Conservation (phyloP, 257 asterid genomes). For the Petunia axillaris region DNA sequence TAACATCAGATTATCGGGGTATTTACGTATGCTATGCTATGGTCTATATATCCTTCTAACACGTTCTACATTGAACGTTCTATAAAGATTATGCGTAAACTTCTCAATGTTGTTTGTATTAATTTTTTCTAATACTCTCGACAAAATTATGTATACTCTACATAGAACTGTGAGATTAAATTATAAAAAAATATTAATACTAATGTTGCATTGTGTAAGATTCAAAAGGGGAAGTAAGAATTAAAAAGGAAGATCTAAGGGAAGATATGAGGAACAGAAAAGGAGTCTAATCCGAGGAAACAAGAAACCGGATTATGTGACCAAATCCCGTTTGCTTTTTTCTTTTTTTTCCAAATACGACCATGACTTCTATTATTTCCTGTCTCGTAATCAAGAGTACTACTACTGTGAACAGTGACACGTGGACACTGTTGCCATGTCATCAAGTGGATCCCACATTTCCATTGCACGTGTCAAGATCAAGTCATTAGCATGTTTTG, state of each 20-base stretch:
- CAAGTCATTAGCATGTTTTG: not conserved
- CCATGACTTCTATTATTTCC: not conserved
- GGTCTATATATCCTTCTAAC: not conserved
- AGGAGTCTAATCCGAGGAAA: constrained; percentile 32
- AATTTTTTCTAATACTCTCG: not conserved
- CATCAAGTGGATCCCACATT: constrained; percentile 25
- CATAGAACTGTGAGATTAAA: no score
- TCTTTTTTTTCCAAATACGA: not conserved
- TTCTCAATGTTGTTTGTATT: not conserved
- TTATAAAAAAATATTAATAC: not conserved
- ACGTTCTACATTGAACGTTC: not conserved
- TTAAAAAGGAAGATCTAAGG: not conserved
- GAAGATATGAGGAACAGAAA: not conserved
- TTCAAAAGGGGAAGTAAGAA: not conserved
- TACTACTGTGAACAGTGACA: constrained; percentile 33
- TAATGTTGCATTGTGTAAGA: not conserved
- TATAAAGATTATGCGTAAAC: not conserved
- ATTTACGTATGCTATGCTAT: no score
- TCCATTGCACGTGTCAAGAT: constrained; percentile 38
- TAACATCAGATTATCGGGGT: no score
- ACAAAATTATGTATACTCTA: not conserved
- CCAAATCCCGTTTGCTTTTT: constrained; percentile 33
- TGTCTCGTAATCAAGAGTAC: not conserved
- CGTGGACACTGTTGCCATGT: constrained; percentile 50
- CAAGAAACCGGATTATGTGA: constrained; percentile 48